Percentiles rank a stretch among this genome's conserved stretches.
These are phyloP conservation scores for Sclerotinia trifoliorum DNA, from an alignment of 2,329 filamentous ascomycete genomes.

Conservation along the genomic window DNA sequence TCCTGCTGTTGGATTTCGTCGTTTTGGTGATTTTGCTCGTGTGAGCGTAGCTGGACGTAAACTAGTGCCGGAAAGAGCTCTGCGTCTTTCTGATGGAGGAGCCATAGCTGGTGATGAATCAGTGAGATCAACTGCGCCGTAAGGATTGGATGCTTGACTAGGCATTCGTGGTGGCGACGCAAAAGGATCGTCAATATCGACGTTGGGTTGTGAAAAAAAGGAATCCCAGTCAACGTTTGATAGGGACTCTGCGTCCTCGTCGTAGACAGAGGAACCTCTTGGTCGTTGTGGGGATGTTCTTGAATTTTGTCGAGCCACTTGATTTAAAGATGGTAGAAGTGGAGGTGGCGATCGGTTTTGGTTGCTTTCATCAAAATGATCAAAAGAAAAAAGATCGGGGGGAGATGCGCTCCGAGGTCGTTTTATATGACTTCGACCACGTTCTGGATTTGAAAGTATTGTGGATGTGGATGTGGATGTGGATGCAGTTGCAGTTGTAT, in stretches of 20 bases:
- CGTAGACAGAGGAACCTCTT: constrained; percentile 6
- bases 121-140: constrained; percentile 34
- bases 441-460: not conserved
- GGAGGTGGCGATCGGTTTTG: constrained; percentile 11
- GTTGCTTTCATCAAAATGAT: not conserved
- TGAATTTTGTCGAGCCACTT: not conserved
- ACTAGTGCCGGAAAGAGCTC: constrained; percentile 27
- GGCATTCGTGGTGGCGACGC: not conserved
- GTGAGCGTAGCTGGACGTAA: constrained; percentile 24
- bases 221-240: constrained; percentile 8
- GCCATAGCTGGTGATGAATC: constrained; percentile 30
- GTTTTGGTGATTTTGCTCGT: constrained; percentile 14
- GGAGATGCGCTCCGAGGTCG: constrained; percentile 4
- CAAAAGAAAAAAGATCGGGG: not conserved
- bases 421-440: not conserved
- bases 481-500: not conserved
- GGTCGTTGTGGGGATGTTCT: not conserved
- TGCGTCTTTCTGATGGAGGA: constrained; percentile 33
- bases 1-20: not conserved
- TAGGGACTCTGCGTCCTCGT: not conserved
- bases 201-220: not conserved
- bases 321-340: not conserved
- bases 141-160: constrained; percentile 24
- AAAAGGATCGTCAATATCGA: constrained; percentile 1
- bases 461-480: not conserved